Percentiles rank a stretch among this genome's conserved stretches.
Conservation (phyloP, 352 stramenopile genomes). For the Globisporangium megalacanthum region DNA sequence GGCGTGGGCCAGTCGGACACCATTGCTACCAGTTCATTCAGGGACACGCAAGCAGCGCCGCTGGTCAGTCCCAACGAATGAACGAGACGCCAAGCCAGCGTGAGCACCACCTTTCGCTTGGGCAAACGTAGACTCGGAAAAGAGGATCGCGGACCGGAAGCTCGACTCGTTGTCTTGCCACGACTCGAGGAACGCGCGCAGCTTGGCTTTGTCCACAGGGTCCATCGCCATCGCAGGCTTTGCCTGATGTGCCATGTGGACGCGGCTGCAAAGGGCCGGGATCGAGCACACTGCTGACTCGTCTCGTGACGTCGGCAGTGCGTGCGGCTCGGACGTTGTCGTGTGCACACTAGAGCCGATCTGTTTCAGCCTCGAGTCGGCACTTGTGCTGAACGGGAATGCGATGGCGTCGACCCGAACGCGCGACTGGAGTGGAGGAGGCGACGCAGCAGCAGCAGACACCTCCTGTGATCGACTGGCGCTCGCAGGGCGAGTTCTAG, state of each 20-base stretch:
- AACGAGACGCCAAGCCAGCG: not conserved
- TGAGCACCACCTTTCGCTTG: conserved; percentile 40
- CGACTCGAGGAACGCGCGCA: conserved; percentile 42
- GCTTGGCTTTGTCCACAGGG: conserved; percentile 28
- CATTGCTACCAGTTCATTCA: conserved; percentile 21
- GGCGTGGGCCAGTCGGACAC: conserved; percentile 35
- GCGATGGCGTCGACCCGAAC: conserved; percentile 5
- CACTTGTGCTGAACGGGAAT: not conserved
- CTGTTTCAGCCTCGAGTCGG: not conserved
- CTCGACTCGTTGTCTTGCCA: conserved; percentile 39
- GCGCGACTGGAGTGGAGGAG: not conserved
- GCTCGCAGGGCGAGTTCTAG: conserved; percentile 7
- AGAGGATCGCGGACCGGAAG: conserved; percentile 57
- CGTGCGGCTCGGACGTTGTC: not conserved
- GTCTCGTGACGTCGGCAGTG: not conserved
- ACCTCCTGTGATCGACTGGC: conserved; percentile 4
- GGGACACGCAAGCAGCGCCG: not conserved
- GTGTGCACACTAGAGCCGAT: not conserved
- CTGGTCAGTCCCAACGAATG: not conserved
- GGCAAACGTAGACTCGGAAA: conserved; percentile 53
- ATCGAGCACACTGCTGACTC: not conserved
- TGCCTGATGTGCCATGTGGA: conserved; percentile 2
- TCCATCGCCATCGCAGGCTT: not conserved
- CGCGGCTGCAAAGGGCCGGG: conserved; percentile 2
- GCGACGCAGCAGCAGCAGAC: not conserved